phyloP scores from a whole-genome alignment of 2,329 filamentous ascomycete genomes.

The Microsporum audouinii region DNA sequence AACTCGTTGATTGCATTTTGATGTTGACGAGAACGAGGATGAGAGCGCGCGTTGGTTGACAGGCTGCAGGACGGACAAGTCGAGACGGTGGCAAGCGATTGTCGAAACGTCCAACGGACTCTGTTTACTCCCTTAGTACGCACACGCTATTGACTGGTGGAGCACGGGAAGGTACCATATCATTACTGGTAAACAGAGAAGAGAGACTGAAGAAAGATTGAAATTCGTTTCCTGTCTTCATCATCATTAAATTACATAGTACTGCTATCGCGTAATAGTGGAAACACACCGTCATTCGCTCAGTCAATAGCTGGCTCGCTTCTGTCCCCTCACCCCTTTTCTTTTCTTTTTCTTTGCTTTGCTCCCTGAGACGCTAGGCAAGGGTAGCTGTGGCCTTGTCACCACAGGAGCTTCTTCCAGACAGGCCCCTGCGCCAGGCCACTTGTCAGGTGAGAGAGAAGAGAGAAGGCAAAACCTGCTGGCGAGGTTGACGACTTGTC shows the following conservation, averaged over 20 bases:
- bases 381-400: constrained; percentile 7
- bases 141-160: background rate
- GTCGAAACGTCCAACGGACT: background rate
- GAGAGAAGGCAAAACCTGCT: background rate
- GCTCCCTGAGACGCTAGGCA: background rate
- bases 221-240: background rate
- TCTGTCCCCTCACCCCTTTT: background rate
- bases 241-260: background rate
- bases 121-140: background rate
- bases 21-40: no score
- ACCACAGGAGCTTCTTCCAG: background rate
- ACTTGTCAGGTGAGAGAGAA: background rate
- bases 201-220: background rate
- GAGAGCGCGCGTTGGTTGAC: no score
- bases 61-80: no score
- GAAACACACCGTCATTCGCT: background rate
- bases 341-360: background rate
- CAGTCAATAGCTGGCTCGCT: no score
- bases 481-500: background rate
- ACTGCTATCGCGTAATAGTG: constrained; percentile 5
- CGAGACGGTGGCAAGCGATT: background rate
- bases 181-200: background rate
- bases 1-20: background rate
- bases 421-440: background rate
- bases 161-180: background rate